Percentiles rank a stretch among this genome's conserved stretches.
phyloP scores from a whole-genome alignment of 208 protist species.

The Crithidia expoeki region DNA sequence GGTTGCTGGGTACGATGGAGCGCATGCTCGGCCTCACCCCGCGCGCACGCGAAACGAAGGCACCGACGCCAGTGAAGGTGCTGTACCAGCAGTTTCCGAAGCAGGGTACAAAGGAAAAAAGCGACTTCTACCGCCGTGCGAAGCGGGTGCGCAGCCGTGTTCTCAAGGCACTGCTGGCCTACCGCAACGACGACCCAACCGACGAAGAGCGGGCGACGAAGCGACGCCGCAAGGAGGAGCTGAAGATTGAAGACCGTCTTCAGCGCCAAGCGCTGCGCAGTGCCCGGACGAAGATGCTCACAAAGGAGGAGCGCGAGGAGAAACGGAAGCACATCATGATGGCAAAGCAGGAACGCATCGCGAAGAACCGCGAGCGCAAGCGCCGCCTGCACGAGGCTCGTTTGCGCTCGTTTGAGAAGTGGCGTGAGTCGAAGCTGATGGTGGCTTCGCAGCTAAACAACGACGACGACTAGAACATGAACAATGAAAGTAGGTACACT shows the following conservation, averaged over 20 bases:
- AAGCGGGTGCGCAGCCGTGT: slow-evolving; percentile 74
- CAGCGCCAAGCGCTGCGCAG: slow-evolving; percentile 75
- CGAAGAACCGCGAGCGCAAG: slow-evolving; percentile 86
- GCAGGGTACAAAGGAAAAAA: slow-evolving; percentile 51
- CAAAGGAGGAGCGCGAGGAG: slow-evolving; percentile 86
- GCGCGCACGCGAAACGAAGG: slow-evolving; percentile 76
- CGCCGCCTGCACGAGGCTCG: slow-evolving; percentile 71
- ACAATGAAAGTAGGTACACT: no score
- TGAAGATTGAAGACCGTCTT: slow-evolving; percentile 80
- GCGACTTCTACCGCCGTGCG: slow-evolving; percentile 58
- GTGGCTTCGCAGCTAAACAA: slow-evolving; percentile 34
- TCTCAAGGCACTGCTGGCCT: slow-evolving; percentile 73
- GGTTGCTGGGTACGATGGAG: slow-evolving; percentile 70
- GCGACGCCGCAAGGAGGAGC: slow-evolving; percentile 71
- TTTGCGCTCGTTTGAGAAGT: slow-evolving; percentile 78
- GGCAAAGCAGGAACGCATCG: slow-evolving; percentile 89
- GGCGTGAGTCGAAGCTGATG: slow-evolving; percentile 80
- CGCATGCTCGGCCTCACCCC: slow-evolving; percentile 66
- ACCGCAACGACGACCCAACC: slow-evolving; percentile 77
- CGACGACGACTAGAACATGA: slow-evolving; percentile 25
- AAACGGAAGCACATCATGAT: slow-evolving; percentile 76
- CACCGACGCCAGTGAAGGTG: slow-evolving; percentile 73
- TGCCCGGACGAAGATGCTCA: slow-evolving; percentile 45
- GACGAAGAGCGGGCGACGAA: slow-evolving; percentile 74
- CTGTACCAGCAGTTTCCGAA: slow-evolving; percentile 81